phyloP scores from a whole-genome alignment of 768 basidiomycete genomes.

The Kondoa malvinella region DNA sequence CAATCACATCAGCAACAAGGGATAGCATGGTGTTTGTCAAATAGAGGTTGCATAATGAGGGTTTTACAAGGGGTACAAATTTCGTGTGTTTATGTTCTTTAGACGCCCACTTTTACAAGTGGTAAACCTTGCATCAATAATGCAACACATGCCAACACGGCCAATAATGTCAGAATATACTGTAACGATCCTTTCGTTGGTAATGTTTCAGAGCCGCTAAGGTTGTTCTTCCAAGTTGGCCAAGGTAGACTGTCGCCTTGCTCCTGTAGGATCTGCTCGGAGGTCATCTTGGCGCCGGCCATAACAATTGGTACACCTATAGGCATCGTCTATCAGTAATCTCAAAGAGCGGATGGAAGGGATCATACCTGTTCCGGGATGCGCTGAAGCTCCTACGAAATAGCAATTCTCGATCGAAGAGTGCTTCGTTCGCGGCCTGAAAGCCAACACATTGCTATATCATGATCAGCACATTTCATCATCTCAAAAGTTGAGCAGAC shows the following conservation, averaged over 20 bases:
- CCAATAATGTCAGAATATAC: not conserved
- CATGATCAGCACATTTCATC: not conserved
- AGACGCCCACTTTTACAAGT: too few species aligned
- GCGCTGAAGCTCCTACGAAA: conserved; percentile 37
- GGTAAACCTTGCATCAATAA: too few species aligned
- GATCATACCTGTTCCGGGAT: conserved; percentile 33
- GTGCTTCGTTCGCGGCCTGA: conserved; percentile 29
- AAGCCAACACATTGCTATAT: conserved; percentile 14
- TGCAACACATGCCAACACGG: not conserved
- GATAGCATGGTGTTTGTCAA: too few species aligned
- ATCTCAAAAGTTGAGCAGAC: conserved; percentile 5
- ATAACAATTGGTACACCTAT: conserved; percentile 33
- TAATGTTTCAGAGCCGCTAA: not conserved
- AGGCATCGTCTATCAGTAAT: not conserved
- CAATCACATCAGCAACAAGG: too few species aligned
- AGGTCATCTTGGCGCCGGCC: conserved; percentile 33
- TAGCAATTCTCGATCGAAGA: conserved; percentile 31
- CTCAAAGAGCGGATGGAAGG: not conserved
- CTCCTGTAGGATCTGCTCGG: conserved; percentile 32
- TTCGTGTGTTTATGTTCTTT: too few species aligned
- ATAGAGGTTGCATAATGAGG: too few species aligned
- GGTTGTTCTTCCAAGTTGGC: not conserved
- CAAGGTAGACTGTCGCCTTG: conserved; percentile 25
- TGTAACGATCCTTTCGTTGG: not conserved
- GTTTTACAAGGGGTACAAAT: too few species aligned